Base-by-base conservation (phyloP, 306 rosid species). In the Begonia peltatifolia region DNA sequence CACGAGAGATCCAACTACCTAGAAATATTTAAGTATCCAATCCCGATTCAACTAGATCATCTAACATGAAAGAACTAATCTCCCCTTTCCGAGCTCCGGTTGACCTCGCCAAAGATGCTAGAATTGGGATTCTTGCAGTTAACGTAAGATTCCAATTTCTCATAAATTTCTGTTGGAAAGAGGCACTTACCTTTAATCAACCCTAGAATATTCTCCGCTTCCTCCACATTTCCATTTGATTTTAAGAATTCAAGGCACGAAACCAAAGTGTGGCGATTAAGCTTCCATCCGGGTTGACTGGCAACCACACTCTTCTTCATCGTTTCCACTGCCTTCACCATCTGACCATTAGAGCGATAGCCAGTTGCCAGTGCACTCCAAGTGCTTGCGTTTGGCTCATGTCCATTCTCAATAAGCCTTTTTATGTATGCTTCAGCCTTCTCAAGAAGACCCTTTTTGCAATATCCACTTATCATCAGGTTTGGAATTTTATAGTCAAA, bases 221-320 rank as follows among this genome's bases (percentile, higher is more conserved):
- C 65, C 38, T 75, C 81, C 61, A 66, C 41, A 43, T 82, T 70
- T 50, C 62, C 76, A 54, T 77, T 72, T 52, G 55, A 79, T 73
- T 86, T 86, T 74, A 75, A 61, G 67, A 70, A 67, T 38, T 79
- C 71, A 44, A 86, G 58, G 60, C 86, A 79, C 25, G 65, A 65
- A 56, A 60, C 64, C 52, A 79, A 61, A 16, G 59, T 68, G 14
- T 11, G 12, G 36, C 46, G 59, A 61, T 35, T 23, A 42, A 70
- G 74, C 63, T 50, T 71, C 78, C 72, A 52, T 30, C 52, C 43
- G 18, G 58, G 71, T 43, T 20, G 67, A 54, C 62, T 43, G 22
- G n/a, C 58, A 55, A 51, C 20, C 14, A 74, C 23, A 11, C 70
- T 72, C 62, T 75, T 79, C 75, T 67, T 77, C 71, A 79, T 52